These are phyloP conservation scores for Tribonema minus DNA, from an alignment of 108 stramenopile species.

Conservation along the genomic window DNA sequence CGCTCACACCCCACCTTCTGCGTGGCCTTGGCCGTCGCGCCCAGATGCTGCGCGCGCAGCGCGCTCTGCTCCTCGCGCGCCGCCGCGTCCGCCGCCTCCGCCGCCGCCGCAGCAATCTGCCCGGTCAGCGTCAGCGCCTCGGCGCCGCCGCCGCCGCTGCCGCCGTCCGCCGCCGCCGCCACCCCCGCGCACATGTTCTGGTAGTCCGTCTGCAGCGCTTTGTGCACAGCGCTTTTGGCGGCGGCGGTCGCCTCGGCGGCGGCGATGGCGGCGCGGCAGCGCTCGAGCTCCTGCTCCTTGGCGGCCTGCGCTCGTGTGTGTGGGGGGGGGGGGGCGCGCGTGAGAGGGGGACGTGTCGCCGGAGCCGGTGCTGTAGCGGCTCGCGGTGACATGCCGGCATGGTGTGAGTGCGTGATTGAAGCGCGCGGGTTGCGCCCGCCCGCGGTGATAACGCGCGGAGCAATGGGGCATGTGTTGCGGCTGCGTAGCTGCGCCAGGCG, in stretches of 20 bases:
- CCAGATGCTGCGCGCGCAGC: conserved; percentile 82
- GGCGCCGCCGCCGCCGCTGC: too few relatives aligned
- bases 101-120: conserved; percentile 9
- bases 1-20: too few relatives aligned
- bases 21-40: conserved; percentile 66
- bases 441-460: too few relatives aligned
- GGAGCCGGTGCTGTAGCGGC: too few relatives aligned
- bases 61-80: conserved; percentile 77
- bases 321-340: too few relatives aligned
- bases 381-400: too few relatives aligned
- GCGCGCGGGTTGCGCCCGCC: too few relatives aligned
- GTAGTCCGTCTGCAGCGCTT: conserved; percentile 15
- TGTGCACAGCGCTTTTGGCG: conserved; percentile 2
- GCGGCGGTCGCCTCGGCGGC: not conserved
- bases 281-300: conserved; percentile 45
- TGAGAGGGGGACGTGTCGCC: too few relatives aligned
- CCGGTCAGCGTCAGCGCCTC: conserved; percentile 25
- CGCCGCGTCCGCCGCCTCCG: conserved; percentile 60
- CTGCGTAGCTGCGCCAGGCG: too few relatives aligned
- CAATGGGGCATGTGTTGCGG: too few relatives aligned
- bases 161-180: conserved; percentile 4
- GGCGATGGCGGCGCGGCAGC: not conserved
- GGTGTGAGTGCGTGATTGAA: too few relatives aligned
- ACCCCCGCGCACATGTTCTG: conserved; percentile 45
- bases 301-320: too few relatives aligned